A percentile compares a stretch with the other conserved stretches of the same genome.
These are phyloP conservation scores for Alternaria brassicae DNA, from an alignment of 2,329 filamentous ascomycete species.

Conservation along the genomic window DNA sequence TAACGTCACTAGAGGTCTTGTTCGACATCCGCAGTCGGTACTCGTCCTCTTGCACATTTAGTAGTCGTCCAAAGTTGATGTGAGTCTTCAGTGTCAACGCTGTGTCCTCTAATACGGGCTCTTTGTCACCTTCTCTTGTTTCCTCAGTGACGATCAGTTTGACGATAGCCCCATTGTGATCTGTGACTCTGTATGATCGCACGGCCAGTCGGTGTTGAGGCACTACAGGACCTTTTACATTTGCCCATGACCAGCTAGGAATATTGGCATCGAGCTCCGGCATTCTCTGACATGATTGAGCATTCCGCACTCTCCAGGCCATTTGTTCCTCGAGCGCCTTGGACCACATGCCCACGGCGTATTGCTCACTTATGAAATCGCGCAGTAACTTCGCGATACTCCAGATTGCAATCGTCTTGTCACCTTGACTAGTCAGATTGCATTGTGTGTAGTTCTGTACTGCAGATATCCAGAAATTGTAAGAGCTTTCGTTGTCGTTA, in stretches of 20 bases:
- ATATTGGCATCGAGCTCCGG: not conserved
- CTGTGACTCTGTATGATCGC: not conserved
- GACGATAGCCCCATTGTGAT: not conserved
- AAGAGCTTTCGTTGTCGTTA: not conserved
- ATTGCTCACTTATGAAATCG: slow-evolving; percentile 27
- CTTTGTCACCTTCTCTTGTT: no score
- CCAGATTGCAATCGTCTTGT: slow-evolving; percentile 35
- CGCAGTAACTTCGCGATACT: slow-evolving; percentile 34
- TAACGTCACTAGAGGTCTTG: no score
- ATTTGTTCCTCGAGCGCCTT: slow-evolving; percentile 32
- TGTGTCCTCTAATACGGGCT: no score
- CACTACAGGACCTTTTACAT: not conserved
- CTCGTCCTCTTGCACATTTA: no score
- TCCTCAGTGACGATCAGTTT: no score
- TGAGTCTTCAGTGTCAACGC: no score
- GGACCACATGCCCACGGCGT: slow-evolving; percentile 34
- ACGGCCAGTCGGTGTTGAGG: not conserved
- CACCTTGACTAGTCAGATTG: slow-evolving; percentile 26
- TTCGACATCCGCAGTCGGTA: no score
- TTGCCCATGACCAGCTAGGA: slow-evolving; percentile 3
- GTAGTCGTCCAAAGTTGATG: no score
- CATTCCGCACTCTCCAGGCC: slow-evolving; percentile 23
- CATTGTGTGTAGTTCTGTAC: slow-evolving; percentile 30
- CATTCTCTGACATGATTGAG: not conserved
- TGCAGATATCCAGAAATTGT: slow-evolving; percentile 27